Base-by-base conservation (phyloP, 1,284 basidiomycete genomes). In the Leccinum pachyderme region DNA sequence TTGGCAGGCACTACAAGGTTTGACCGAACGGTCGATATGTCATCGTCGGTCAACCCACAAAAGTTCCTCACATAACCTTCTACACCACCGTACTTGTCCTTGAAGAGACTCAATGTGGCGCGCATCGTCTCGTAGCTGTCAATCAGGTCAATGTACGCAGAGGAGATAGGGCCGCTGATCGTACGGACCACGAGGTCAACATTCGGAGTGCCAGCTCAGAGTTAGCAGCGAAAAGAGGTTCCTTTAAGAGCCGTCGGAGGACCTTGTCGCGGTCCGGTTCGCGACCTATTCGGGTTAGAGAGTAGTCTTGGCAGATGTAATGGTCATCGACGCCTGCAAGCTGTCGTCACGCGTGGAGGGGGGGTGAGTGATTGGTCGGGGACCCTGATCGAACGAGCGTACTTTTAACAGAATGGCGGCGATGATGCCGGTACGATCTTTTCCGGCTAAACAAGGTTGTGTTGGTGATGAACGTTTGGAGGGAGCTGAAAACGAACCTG, bases 391-490 rank as follows among this genome's bases (percentile, higher is more conserved):
- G 22, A 49, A 32, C 7, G 8, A 5, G 50, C 72, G 35, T 64
- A 88, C 89, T 69, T 83, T 83, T 27, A 91, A 73, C 11, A 91
- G 62, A 39, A 91, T 76, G 3, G 87, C 88, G 22, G 89, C 86
- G 43, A 86, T 70, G n/a, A 91, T 74, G 8, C 89, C 89, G 3
- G 89, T 91, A 59, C 89, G 75, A 70, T 91, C 89, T 69, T 91
- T 91, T 8, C 89, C 89, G 50, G 81, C 81, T 82, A n/a, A 15
- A 41, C 15, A n/a, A 27, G 3, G 11, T 12, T 15, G 5, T 29
- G 45, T 68, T 18, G 54, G 33, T 25, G 45, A 35, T 3, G 27
- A 33, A 12, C 7, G 33, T 13, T 9, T 43, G 5, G 11, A 27
- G n/a, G 11, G 3, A 47, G 6, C 11, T 7, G 15, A 39, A 37